Evolutionary conservation across 1,284 basidiomycete genomes (phyloP).

Genomic region (Neonothopanus nambi): DNA sequence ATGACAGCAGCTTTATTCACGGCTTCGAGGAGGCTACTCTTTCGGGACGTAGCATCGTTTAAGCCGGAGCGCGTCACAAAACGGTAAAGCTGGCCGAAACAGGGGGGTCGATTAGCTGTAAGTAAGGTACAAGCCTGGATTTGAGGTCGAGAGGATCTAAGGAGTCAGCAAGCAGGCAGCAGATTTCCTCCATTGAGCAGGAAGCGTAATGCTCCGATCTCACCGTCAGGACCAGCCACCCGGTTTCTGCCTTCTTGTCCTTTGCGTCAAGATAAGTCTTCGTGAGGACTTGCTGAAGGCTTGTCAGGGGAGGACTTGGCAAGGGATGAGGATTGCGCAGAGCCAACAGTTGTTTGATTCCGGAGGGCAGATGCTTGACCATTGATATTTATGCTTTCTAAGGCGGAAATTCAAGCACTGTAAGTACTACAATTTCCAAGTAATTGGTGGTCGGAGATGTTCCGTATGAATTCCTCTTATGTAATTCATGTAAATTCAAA

Average conservation of each 20-base stretch:
- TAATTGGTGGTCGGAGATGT: too few relatives aligned
- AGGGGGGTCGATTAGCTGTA: conserved; percentile 80
- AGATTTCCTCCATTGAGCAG: conserved; percentile 4
- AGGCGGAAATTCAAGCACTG: too few relatives aligned
- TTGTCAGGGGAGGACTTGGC: conserved; percentile 54
- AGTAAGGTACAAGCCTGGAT: conserved; percentile 85
- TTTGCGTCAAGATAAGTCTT: conserved; percentile 65
- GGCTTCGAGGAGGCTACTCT: conserved; percentile 48
- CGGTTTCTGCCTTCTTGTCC: conserved; percentile 65
- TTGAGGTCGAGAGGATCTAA: not conserved
- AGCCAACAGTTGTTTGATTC: conserved; percentile 73
- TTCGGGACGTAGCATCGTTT: conserved; percentile 38
- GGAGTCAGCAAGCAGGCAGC: not conserved
- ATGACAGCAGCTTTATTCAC: conserved; percentile 80
- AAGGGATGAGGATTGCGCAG: conserved; percentile 67
- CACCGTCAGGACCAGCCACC: conserved; percentile 84
- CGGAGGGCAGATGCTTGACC: conserved; percentile 43
- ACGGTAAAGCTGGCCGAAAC: conserved; percentile 77
- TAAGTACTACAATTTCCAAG: too few relatives aligned
- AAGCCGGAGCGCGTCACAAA: conserved; percentile 63
- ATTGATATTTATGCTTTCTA: too few relatives aligned
- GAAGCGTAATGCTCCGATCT: conserved; percentile 27
- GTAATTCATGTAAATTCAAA: too few relatives aligned
- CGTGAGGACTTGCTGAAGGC: conserved; percentile 58
- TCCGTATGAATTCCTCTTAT: too few relatives aligned